These are phyloP conservation scores for Solidago caesia DNA, from an alignment of 129 eudicot genomes.

Conservation along the genomic window DNA sequence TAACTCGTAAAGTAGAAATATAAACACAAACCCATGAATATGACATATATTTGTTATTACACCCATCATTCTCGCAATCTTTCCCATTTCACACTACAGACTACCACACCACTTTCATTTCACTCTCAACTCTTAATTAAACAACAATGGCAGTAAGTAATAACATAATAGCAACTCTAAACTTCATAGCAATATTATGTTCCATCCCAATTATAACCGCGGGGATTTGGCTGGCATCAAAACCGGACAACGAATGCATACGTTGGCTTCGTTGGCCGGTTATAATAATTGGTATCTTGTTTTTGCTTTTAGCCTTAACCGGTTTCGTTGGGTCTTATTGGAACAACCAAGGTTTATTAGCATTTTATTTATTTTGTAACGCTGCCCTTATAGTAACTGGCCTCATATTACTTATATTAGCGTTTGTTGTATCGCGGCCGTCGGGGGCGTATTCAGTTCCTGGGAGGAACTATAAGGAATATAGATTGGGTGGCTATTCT, in stretches of 20 bases:
- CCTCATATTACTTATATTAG: conserved; percentile 60
- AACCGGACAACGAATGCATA: conserved; percentile 87
- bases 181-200: conserved; percentile 77
- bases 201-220: conserved; percentile 86
- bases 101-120: neutral
- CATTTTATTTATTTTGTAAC: conserved; percentile 75
- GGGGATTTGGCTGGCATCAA: conserved; percentile 89
- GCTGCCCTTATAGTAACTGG: conserved; percentile 62
- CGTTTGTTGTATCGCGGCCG: conserved; percentile 63
- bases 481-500: conserved; percentile 64
- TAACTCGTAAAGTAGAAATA: neutral
- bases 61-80: conserved; percentile 10
- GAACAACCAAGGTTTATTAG: conserved; percentile 75
- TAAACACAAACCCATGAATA: neutral
- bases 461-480: conserved; percentile 42
- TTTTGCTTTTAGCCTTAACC: conserved; percentile 61
- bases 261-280: conserved; percentile 92
- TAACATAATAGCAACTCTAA: conserved; percentile 80
- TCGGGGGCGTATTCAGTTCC: conserved; percentile 49
- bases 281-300: conserved; percentile 59
- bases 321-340: conserved; percentile 91
- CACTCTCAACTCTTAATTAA: neutral
- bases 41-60: neutral
- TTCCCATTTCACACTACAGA: neutral
- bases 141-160: conserved; percentile 71